These are phyloP conservation scores for Fusarium tupiense DNA, from an alignment of 2,329 filamentous ascomycete genomes.

Conservation along the genomic window DNA sequence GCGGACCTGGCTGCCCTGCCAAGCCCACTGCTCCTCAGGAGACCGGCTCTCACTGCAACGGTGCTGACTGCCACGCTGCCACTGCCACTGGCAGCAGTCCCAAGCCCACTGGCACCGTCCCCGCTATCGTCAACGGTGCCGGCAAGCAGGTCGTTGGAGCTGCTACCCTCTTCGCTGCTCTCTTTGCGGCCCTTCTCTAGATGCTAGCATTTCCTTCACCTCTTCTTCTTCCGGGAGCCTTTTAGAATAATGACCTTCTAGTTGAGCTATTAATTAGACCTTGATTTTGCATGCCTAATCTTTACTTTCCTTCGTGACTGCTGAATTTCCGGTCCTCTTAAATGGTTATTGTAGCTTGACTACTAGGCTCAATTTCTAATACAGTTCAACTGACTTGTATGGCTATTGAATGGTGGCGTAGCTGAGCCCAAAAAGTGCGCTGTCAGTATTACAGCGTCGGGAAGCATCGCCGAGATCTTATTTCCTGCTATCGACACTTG, in stretches of 20 bases:
- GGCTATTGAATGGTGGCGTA: neutral
- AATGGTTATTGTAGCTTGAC: accelerated
- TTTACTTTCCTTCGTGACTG: neutral
- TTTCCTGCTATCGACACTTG: neutral
- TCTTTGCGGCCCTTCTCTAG: constrained; percentile 31
- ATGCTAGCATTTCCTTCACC: neutral
- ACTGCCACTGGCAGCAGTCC: neutral
- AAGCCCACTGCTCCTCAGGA: neutral
- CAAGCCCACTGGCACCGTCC: neutral
- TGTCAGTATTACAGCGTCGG: accelerated
- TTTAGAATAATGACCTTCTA: neutral
- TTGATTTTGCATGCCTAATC: neutral
- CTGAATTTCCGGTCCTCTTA: accelerated
- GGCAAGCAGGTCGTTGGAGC: constrained; percentile 32
- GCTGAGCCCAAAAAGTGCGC: neutral
- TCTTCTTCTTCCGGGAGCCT: neutral
- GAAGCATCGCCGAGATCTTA: neutral
- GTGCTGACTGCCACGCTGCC: neutral
- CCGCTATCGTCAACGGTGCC: constrained; percentile 22
- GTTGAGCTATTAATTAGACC: neutral
- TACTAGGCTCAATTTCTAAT: neutral
- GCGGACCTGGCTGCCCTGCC: neutral
- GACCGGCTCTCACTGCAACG: neutral
- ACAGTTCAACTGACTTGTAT: neutral
- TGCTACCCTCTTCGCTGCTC: constrained; percentile 28